These are phyloP conservation scores for Amborella trichopoda DNA, from an alignment of 164 flowering plant species.

Conservation along the genomic window DNA sequence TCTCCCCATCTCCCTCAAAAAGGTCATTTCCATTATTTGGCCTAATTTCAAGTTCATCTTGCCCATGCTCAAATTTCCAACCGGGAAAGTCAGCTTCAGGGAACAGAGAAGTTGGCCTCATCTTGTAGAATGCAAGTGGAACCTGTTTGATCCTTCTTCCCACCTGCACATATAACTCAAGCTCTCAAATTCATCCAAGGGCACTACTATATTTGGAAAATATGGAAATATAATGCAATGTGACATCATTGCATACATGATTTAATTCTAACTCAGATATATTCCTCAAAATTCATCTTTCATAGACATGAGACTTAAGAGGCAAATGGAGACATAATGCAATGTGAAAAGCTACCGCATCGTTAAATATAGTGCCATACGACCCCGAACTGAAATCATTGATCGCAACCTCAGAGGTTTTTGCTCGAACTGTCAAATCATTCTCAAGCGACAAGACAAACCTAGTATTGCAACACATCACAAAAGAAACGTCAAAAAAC, in stretches of 20 bases:
- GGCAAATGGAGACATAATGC: too few relatives aligned
- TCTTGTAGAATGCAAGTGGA: conserved; percentile 74
- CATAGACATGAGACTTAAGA: too few relatives aligned
- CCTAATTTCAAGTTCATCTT: conserved; percentile 4
- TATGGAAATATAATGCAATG: neutral
- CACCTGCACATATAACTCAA: conserved; percentile 31
- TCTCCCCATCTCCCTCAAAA: conserved; percentile 9
- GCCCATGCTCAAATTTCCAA: conserved; percentile 48
- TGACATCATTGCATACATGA: neutral
- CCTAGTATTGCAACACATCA: conserved; percentile 20
- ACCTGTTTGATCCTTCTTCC: conserved; percentile 77
- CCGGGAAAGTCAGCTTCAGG: conserved; percentile 67
- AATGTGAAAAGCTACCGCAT: conserved; percentile 45
- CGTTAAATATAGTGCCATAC: conserved; percentile 72
- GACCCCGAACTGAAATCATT: conserved; percentile 84
- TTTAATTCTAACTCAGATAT: neutral
- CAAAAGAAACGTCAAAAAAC: neutral
- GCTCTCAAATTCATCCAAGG: neutral
- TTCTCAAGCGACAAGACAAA: conserved; percentile 73
- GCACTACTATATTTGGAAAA: neutral
- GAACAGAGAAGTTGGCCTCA: conserved; percentile 58
- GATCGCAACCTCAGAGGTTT: conserved; percentile 62
- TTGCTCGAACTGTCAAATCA: conserved; percentile 74
- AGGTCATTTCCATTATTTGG: conserved; percentile 1
- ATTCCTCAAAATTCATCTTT: too few relatives aligned